A percentile compares a stretch with the other conserved stretches of the same genome.
These are phyloP conservation scores for Xylaria venustula DNA, from an alignment of 495 filamentous ascomycete genomes.

Conservation along the genomic window DNA sequence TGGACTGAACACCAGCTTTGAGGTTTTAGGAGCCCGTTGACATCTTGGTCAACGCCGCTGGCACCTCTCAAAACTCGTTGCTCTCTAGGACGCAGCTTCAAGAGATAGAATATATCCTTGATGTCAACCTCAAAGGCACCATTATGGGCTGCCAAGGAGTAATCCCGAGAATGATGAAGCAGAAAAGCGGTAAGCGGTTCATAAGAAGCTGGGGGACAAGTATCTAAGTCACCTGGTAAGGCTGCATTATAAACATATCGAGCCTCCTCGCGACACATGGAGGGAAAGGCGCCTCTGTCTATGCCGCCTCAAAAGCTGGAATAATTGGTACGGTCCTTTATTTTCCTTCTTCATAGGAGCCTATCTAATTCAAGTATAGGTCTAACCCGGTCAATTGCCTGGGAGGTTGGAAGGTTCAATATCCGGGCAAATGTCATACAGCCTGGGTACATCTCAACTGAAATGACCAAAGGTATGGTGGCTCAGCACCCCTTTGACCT, in stretches of 20 bases:
- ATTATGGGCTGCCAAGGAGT: constrained; percentile 62
- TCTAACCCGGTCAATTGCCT: constrained; percentile 67
- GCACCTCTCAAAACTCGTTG: constrained; percentile 59
- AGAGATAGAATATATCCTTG: constrained; percentile 50
- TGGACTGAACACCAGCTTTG: background rate
- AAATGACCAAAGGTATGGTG: constrained; percentile 68
- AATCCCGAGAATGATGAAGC: constrained; percentile 49
- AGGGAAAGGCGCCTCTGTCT: constrained; percentile 64
- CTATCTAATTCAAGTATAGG: constrained; percentile 31
- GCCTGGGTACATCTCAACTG: constrained; percentile 80
- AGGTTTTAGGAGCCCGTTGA: constrained; percentile 47
- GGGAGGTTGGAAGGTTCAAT: constrained; percentile 55
- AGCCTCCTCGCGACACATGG: constrained; percentile 66
- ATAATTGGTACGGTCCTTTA: constrained; percentile 53
- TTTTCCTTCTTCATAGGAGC: background rate
- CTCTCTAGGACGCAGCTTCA: constrained; percentile 45
- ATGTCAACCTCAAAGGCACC: constrained; percentile 72
- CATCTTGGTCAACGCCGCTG: constrained; percentile 75
- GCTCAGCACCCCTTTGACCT: constrained; percentile 11
- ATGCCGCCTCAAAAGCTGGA: constrained; percentile 80
- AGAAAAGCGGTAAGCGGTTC: constrained; percentile 26
- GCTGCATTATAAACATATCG: constrained; percentile 78
- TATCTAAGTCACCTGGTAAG: constrained; percentile 19
- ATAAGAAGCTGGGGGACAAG: background rate
- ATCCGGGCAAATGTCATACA: constrained; percentile 77